A percentile compares a stretch with the other conserved stretches of the same genome.
phyloP scores from a whole-genome alignment of 805 yeast species.

The Metschnikowia vanudenii region DNA sequence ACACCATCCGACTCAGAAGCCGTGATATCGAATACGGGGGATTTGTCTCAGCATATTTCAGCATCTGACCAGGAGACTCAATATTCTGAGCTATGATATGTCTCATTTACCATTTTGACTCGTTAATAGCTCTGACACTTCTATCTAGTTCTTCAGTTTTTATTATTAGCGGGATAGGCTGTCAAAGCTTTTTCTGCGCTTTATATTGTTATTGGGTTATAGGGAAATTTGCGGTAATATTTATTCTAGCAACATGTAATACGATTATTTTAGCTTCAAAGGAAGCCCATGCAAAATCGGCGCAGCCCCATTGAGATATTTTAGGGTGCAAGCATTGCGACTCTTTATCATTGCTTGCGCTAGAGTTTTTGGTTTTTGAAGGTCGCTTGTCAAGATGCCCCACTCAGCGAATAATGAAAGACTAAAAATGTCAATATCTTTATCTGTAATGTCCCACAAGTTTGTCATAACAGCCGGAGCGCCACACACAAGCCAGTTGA shows the following conservation, averaged over 20 bases:
- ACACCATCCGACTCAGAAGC: constrained; percentile 19
- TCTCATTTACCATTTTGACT: background rate
- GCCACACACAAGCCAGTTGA: constrained; percentile 75
- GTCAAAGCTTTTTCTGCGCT: background rate
- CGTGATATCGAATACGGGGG: constrained; percentile 11
- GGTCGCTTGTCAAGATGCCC: constrained; percentile 48
- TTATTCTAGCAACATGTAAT: background rate
- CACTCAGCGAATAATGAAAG: constrained; percentile 57
- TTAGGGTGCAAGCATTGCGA: constrained; percentile 65
- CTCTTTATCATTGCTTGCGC: constrained; percentile 60
- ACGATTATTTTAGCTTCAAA: constrained; percentile 22
- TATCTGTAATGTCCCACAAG: constrained; percentile 96
- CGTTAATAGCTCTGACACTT: background rate
- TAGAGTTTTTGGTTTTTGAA: constrained; percentile 29
- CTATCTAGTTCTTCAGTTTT: too few relatives aligned
- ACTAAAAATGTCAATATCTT: constrained; percentile 84
- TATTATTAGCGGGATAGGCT: too few relatives aligned
- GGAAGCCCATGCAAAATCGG: constrained; percentile 92
- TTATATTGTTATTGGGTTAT: constrained; percentile 1
- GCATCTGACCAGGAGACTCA: constrained; percentile 16
- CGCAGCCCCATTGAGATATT: constrained; percentile 85
- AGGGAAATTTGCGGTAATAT: background rate
- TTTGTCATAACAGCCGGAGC: constrained; percentile 82
- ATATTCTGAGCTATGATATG: constrained; percentile 9
- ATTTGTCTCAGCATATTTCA: constrained; percentile 13